Percentiles rank a stretch among this genome's conserved stretches.
Evolutionary conservation across 768 basidiomycete genomes (phyloP).

Genomic region (Suillus variegatus): DNA sequence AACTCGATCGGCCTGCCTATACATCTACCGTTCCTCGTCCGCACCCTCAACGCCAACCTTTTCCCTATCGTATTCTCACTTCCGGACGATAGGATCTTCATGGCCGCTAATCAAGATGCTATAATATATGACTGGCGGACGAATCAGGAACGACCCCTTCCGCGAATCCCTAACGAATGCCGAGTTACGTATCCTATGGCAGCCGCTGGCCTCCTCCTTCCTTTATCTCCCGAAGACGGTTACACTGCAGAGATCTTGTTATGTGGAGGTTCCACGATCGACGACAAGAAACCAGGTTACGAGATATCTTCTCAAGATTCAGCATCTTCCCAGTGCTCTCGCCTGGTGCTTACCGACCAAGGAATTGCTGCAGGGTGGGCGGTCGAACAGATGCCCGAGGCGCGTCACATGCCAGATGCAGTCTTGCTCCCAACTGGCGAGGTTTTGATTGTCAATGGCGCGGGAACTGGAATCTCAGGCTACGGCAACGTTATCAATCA

Average conservation of each 20-base stretch:
- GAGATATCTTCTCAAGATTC: slow-evolving; percentile 71
- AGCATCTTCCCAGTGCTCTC: slow-evolving; percentile 73
- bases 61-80: slow-evolving; percentile 77
- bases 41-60: slow-evolving; percentile 80
- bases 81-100: slow-evolving; percentile 69
- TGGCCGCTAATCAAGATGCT: slow-evolving; percentile 77
- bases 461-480: slow-evolving; percentile 69
- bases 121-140: slow-evolving; percentile 78
- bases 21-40: slow-evolving; percentile 58
- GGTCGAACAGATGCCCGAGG: slow-evolving; percentile 71
- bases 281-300: slow-evolving; percentile 59
- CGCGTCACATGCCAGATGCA: slow-evolving; percentile 79
- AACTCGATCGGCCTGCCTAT: slow-evolving; percentile 69
- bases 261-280: slow-evolving; percentile 73
- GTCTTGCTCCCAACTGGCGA: slow-evolving; percentile 78
- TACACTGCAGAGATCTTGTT: slow-evolving; percentile 72
- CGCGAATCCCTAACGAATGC: slow-evolving; percentile 71
- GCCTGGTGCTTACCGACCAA: slow-evolving; percentile 61
- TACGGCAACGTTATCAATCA: slow-evolving; percentile 73
- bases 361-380: slow-evolving; percentile 74
- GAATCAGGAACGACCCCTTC: slow-evolving; percentile 63
- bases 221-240: slow-evolving; percentile 59
- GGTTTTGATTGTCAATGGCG: slow-evolving; percentile 77
- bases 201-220: slow-evolving; percentile 72
- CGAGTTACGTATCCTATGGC: slow-evolving; percentile 86